Conservation (phyloP, 768 basidiomycete species). For the Rhizopogon vulgaris region DNA sequence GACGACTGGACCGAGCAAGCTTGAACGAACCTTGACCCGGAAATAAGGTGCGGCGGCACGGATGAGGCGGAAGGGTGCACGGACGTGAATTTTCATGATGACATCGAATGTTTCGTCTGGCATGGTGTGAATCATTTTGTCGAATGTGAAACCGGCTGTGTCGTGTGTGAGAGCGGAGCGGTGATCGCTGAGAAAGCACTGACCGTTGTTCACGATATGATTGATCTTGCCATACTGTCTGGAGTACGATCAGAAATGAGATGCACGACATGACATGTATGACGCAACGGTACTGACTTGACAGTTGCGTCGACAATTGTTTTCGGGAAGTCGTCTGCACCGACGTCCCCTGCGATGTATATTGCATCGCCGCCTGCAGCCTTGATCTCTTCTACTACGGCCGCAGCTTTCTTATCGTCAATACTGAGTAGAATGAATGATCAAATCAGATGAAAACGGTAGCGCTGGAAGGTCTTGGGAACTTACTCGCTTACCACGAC, state of each 20-base stretch:
- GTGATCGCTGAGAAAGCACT: conserved; percentile 7
- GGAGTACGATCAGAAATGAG: not conserved
- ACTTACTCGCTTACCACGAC: conserved; percentile 78
- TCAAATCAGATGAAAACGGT: not conserved
- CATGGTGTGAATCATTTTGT: conserved; percentile 86
- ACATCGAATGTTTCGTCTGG: conserved; percentile 78
- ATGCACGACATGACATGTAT: not conserved
- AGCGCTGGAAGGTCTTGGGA: not conserved
- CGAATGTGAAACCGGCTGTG: conserved; percentile 69
- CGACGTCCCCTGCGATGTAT: conserved; percentile 73
- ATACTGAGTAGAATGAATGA: conserved; percentile 39
- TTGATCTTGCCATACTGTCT: conserved; percentile 77
- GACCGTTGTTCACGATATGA: conserved; percentile 80
- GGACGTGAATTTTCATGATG: conserved; percentile 80
- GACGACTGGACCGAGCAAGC: not conserved
- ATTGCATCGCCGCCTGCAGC: conserved; percentile 67
- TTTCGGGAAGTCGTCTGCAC: conserved; percentile 78
- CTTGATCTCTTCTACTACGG: conserved; percentile 70
- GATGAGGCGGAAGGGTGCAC: conserved; percentile 80
- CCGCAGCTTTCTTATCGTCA: conserved; percentile 60
- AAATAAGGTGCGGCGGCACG: conserved; percentile 82
- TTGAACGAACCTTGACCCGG: conserved; percentile 55
- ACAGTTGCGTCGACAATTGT: conserved; percentile 71
- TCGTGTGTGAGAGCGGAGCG: not conserved
- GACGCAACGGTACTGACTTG: conserved; percentile 42